These are phyloP conservation scores for Asterionellopsis glacialis DNA, from an alignment of 108 stramenopile genomes.

Conservation along the genomic window DNA sequence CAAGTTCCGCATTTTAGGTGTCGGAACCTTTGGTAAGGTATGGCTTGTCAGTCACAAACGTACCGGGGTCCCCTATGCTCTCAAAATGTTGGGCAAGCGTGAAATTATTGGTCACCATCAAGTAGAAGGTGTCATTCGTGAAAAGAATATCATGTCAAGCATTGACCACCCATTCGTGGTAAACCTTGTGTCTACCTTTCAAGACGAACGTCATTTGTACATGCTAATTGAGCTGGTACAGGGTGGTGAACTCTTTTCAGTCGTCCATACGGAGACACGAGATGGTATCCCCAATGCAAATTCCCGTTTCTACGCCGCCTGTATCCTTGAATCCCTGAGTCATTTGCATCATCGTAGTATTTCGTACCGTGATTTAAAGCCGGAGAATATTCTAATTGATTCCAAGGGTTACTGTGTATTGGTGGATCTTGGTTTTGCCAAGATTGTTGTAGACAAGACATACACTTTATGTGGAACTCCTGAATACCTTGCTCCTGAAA, in stretches of 20 bases:
- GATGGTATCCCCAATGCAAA: slow-evolving; percentile 89
- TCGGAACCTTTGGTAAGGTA: slow-evolving; percentile 98
- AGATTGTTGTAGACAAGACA: slow-evolving; percentile 95
- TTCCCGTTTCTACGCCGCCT: slow-evolving; percentile 85
- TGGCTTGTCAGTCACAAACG: slow-evolving; percentile 95
- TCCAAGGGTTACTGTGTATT: slow-evolving; percentile 92
- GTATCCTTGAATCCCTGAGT: slow-evolving; percentile 63
- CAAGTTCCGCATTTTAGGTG: slow-evolving; percentile 92
- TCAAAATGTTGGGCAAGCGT: slow-evolving; percentile 89
- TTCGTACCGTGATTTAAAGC: slow-evolving; percentile 82
- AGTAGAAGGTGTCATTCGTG: slow-evolving; percentile 87
- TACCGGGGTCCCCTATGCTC: slow-evolving; percentile 73
- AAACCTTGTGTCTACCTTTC: slow-evolving; percentile 82
- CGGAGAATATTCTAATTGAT: slow-evolving; percentile 93
- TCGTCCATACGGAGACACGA: slow-evolving; percentile 86
- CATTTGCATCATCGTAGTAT: slow-evolving; percentile 70
- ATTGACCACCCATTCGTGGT: slow-evolving; percentile 93
- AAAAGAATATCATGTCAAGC: slow-evolving; percentile 89
- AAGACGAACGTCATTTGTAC: slow-evolving; percentile 85
- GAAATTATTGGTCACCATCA: slow-evolving; percentile 98
- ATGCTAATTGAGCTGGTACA: slow-evolving; percentile 92
- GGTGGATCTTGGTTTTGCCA: slow-evolving; percentile 99
- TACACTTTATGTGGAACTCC: slow-evolving; percentile 98
- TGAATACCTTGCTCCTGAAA: slow-evolving; percentile 98
- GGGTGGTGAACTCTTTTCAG: slow-evolving; percentile 91